These are phyloP conservation scores for Elsinoe arachidis DNA, from an alignment of 2,329 filamentous ascomycete genomes.

Conservation along the genomic window DNA sequence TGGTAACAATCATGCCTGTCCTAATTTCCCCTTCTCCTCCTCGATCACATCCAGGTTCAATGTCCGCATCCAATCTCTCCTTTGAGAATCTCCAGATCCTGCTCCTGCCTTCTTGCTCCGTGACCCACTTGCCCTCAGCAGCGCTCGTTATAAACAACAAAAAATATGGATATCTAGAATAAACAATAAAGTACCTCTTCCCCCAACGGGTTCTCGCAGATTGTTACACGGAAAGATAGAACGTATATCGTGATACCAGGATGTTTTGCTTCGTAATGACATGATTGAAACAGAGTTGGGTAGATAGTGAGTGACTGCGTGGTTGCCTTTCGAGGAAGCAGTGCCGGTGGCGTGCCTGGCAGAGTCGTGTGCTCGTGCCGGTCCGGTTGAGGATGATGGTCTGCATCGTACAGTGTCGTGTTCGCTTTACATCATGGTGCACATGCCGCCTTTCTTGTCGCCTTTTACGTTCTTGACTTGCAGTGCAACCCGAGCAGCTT, in stretches of 20 bases:
- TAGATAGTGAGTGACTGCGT: not conserved
- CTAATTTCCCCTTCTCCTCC: no score
- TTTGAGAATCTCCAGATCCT: no score
- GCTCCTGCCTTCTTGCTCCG: no score
- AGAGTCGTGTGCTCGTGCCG: not conserved
- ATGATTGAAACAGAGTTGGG: conserved; percentile 2
- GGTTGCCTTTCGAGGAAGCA: not conserved
- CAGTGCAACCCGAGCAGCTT: conserved; percentile 88
- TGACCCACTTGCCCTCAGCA: not conserved
- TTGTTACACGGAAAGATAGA: conserved; percentile 4
- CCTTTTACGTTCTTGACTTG: conserved; percentile 43
- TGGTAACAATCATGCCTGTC: no score
- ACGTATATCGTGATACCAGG: conserved; percentile 1
- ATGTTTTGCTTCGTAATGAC: conserved; percentile 6
- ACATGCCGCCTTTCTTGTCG: conserved; percentile 38
- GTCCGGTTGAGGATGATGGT: no score
- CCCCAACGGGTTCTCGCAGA: not conserved
- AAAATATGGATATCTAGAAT: conserved; percentile 11
- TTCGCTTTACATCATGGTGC: conserved; percentile 32
- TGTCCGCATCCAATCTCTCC: no score
- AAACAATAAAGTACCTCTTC: not conserved
- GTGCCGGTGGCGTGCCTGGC: not conserved
- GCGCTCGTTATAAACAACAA: not conserved
- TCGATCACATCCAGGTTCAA: no score
- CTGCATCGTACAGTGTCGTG: no score